phyloP scores from a whole-genome alignment of 2,329 filamentous ascomycete genomes.

The Colletotrichum sp. region DNA sequence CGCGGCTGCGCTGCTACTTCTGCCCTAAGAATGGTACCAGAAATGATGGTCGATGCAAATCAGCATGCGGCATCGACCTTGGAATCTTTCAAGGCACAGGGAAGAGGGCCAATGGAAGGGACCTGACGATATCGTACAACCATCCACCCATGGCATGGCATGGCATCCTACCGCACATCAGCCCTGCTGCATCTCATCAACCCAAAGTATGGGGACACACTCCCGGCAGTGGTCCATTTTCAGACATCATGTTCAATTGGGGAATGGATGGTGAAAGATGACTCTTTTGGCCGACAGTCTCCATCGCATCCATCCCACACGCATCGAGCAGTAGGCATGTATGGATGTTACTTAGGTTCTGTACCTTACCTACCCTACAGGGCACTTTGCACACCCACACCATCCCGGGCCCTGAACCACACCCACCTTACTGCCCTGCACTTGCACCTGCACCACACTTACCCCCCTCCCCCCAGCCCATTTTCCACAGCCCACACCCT shows the following conservation, averaged over 20 bases:
- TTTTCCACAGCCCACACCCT: slow-evolving; percentile 25
- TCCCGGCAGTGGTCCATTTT: slow-evolving; percentile 20
- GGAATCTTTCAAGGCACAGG: not conserved
- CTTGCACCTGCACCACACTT: not conserved
- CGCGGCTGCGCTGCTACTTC: not conserved
- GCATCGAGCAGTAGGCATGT: not conserved
- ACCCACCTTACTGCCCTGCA: not conserved
- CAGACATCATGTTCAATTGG: slow-evolving; percentile 6
- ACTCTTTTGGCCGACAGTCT: slow-evolving; percentile 19
- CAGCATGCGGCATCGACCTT: not conserved
- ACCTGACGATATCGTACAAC: slow-evolving; percentile 4
- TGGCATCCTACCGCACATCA: slow-evolving; percentile 20
- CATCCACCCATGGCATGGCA: slow-evolving; percentile 8
- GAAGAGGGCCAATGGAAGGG: not conserved
- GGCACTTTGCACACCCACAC: not conserved
- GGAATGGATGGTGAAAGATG: slow-evolving; percentile 17
- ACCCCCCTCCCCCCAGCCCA: slow-evolving; percentile 25
- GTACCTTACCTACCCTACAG: not conserved
- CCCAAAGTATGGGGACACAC: slow-evolving; percentile 14
- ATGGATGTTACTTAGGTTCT: not conserved
- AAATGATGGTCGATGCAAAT: not conserved
- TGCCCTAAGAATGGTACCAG: not conserved
- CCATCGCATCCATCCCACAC: not conserved
- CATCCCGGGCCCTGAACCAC: not conserved
- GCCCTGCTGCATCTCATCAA: slow-evolving; percentile 24